Base-by-base conservation (phyloP, 805 yeast species). In the Hanseniaspora thailandica region DNA sequence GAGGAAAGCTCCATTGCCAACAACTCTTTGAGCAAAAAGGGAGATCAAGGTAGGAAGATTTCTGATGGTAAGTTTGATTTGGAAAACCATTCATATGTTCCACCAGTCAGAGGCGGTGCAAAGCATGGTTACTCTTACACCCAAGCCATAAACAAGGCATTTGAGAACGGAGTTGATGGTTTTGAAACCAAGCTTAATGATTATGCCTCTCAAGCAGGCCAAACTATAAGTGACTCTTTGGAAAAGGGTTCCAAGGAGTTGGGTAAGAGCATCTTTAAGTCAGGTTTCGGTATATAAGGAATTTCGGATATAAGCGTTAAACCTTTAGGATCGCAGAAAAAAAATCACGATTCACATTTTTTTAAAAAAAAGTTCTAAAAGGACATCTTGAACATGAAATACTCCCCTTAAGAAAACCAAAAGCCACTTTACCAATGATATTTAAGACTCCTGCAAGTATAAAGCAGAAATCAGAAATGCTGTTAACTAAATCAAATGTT, bases 1-100 rank as follows among this genome's bases (percentile, higher is more conserved):
- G 70, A 72, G 26, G 94, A 86, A 59, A 76, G 81, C 50, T 72
- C 70, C 20, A 65, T 83, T 54, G 84, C 83, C 1, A 66, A 55
- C 57, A 77, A 75, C 54, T 71, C 66, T 2, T 19, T 55, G 17
- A 36, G 59, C 15, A 35, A 40, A 19, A 47, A 30, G 6, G 57
- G 41, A n/a, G 55, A 41, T 8, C 38, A 41, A 23, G 49, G 53
- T 8, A 55, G 52, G 20, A 62, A 60, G 5, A 50, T 59, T 26
- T 68, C 64, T 10, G 44, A 46, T 20, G 47, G 47, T 10, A 39
- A 45, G 9, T 48, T 48, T 41, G 45, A 48, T 4, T 40, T 48
- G 8, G 61, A 61, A 35, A 68, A 67, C 17, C 66, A 61, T 54
- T 57, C 63, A 0, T 80, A 80, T 58, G 66, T 69, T 5, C 75